These are phyloP conservation scores for Kwoniella dejecticola DNA, from an alignment of 768 basidiomycete genomes.

Conservation along the genomic window DNA sequence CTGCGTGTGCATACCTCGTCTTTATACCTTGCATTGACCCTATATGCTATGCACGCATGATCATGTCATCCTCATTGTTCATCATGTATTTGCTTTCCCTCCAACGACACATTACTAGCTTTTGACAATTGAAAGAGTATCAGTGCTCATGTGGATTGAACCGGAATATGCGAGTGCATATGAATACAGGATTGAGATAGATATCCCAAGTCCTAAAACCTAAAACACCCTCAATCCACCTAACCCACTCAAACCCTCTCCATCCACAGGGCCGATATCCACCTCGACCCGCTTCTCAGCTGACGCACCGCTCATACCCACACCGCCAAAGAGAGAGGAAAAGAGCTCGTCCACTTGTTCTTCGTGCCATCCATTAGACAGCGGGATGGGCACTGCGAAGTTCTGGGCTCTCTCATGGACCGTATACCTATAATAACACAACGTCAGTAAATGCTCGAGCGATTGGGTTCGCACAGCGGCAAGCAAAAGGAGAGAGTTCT, in stretches of 20 bases:
- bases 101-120: no score
- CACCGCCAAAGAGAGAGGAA: constrained; percentile 72
- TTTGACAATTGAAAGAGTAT: no score
- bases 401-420: constrained; percentile 95
- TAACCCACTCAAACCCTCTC: constrained; percentile 23
- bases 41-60: neutral
- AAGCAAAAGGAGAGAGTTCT: no score
- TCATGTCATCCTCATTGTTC: no score
- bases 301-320: constrained; percentile 31
- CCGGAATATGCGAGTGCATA: no score
- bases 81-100: no score
- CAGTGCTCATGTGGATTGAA: no score
- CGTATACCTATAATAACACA: constrained; percentile 65
- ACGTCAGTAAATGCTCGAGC: no score
- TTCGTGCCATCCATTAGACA: constrained; percentile 79
- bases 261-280: constrained; percentile 9
- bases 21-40: neutral
- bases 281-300: constrained; percentile 24
- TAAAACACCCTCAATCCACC: constrained; percentile 27
- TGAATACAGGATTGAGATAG: constrained; percentile 11
- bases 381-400: constrained; percentile 85
- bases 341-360: constrained; percentile 96
- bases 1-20: no score
- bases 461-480: no score
- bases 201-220: neutral